A percentile compares a stretch with the other conserved stretches of the same genome.
These are phyloP conservation scores for Chenopodium berlandieri DNA, from an alignment of 148 eudicot genomes.

Conservation along the genomic window DNA sequence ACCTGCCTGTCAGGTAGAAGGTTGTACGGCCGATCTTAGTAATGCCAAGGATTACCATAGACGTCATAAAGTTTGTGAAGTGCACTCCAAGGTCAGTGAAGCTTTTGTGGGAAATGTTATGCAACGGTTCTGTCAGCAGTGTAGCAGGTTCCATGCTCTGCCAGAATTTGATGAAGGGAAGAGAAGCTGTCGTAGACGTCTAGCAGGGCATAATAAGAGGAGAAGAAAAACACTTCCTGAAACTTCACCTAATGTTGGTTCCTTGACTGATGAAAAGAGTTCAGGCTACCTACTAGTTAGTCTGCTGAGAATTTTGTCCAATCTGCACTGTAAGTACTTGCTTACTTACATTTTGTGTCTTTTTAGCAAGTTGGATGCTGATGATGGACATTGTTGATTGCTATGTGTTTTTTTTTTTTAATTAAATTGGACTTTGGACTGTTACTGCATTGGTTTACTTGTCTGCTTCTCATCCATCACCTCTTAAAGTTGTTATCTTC, in stretches of 20 bases:
- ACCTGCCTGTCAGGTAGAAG: conserved; percentile 83
- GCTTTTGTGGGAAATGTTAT: conserved; percentile 63
- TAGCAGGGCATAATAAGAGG: conserved; percentile 89
- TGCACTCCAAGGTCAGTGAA: conserved; percentile 75
- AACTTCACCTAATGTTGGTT: conserved; percentile 38
- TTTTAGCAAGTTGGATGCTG: background rate
- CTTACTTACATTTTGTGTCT: background rate
- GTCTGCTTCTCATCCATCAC: background rate
- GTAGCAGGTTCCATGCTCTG: conserved; percentile 96
- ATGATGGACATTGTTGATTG: background rate
- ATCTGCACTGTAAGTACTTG: conserved; percentile 60
- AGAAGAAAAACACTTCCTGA: conserved; percentile 87
- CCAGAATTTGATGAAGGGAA: conserved; percentile 97
- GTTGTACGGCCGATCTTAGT: conserved; percentile 71
- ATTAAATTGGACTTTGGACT: background rate
- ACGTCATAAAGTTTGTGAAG: conserved; percentile 86
- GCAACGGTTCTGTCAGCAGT: conserved; percentile 98
- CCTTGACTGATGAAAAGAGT: conserved; percentile 53
- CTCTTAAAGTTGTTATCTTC: background rate
- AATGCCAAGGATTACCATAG: conserved; percentile 82
- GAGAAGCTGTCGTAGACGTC: conserved; percentile 93
- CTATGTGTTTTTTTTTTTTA: background rate
- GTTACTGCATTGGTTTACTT: background rate
- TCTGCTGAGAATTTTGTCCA: conserved; percentile 71
- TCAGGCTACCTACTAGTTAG: conserved; percentile 57